These are phyloP conservation scores for Apostasia ramifera DNA, from an alignment of 106 monocot species.

Conservation along the genomic window DNA sequence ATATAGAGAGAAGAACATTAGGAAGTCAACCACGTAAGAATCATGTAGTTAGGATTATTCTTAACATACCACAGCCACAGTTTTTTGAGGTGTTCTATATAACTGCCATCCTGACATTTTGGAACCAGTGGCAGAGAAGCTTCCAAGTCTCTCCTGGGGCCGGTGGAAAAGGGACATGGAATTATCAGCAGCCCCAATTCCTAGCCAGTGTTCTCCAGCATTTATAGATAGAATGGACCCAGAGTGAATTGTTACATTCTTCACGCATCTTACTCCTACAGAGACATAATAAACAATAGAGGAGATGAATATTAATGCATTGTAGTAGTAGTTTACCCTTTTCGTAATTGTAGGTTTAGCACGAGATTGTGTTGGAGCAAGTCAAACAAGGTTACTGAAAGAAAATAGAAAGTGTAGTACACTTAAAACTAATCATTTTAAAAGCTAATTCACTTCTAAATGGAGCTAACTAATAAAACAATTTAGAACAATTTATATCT, in stretches of 20 bases:
- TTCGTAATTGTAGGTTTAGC: too few species aligned
- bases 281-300: constrained; percentile 1
- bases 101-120: constrained; percentile 96
- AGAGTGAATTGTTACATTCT: constrained; percentile 73
- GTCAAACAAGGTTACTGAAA: too few species aligned
- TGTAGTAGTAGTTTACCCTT: background rate
- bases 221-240: constrained; percentile 81
- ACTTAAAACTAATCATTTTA: too few species aligned
- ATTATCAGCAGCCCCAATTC: constrained; percentile 97
- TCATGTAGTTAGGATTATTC: too few species aligned
- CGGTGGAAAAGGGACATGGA: constrained; percentile 97
- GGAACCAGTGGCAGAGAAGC: constrained; percentile 73
- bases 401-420: too few species aligned
- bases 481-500: too few species aligned
- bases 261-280: constrained; percentile 85
- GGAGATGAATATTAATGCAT: background rate
- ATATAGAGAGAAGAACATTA: too few species aligned
- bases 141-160: constrained; percentile 90
- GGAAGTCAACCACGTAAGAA: too few species aligned
- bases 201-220: constrained; percentile 95
- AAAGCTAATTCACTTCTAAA: too few species aligned
- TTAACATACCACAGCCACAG: constrained; percentile 73
- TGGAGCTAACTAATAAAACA: too few species aligned
- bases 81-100: constrained; percentile 92
- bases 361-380: too few species aligned